Evolutionary conservation across 2,329 filamentous ascomycete genomes (phyloP).

Genomic region (Endothia cerciana): DNA sequence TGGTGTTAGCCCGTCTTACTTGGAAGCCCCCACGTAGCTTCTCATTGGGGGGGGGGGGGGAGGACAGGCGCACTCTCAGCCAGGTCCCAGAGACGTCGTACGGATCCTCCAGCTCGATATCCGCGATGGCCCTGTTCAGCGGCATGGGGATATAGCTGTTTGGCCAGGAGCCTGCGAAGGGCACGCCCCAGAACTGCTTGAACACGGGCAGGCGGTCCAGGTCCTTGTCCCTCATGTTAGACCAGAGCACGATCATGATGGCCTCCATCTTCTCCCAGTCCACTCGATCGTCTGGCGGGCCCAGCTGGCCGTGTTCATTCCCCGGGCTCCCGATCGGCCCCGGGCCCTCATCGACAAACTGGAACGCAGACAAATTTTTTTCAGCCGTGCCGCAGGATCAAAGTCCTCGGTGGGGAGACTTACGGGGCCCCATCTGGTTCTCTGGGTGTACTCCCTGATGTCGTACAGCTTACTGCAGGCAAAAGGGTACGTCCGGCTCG

Average conservation of each 20-base stretch:
- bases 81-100: slow-evolving; percentile 74
- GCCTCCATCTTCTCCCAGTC: slow-evolving; percentile 84
- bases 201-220: slow-evolving; percentile 51
- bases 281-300: slow-evolving; percentile 47
- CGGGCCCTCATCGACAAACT: slow-evolving; percentile 65
- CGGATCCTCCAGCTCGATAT: slow-evolving; percentile 63
- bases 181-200: slow-evolving; percentile 55
- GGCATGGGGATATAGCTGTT: slow-evolving; percentile 50
- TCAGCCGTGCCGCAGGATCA: neutral
- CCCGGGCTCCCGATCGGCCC: slow-evolving; percentile 11
- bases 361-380: no score
- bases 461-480: slow-evolving; percentile 76
- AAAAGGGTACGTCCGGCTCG: slow-evolving; percentile 55
- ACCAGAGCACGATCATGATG: slow-evolving; percentile 69
- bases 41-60: neutral
- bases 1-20: neutral
- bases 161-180: slow-evolving; percentile 60
- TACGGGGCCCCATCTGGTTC: slow-evolving; percentile 69
- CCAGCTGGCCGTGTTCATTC: slow-evolving; percentile 3
- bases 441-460: slow-evolving; percentile 66
- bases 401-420: no score
- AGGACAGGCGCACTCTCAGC: slow-evolving; percentile 60
- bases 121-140: slow-evolving; percentile 40
- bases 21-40: no score
- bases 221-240: slow-evolving; percentile 60